These are phyloP conservation scores for Skeletonema potamos DNA, from an alignment of 108 stramenopile species.

Conservation along the genomic window DNA sequence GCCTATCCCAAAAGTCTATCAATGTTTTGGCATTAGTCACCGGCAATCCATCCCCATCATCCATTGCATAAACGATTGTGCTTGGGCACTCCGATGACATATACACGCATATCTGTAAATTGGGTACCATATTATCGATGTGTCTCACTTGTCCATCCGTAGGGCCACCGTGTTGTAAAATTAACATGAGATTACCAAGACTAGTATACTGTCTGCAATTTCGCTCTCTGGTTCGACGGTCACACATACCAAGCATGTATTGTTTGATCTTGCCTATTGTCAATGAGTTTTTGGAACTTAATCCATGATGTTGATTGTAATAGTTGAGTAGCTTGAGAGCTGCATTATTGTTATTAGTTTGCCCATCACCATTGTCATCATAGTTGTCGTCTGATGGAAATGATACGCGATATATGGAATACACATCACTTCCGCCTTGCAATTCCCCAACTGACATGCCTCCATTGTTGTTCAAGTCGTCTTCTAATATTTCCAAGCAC, in stretches of 20 bases:
- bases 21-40: conserved; percentile 29
- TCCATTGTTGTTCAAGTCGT: conserved; percentile 22
- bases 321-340: conserved; percentile 23
- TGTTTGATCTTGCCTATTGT: conserved; percentile 48
- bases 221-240: conserved; percentile 26
- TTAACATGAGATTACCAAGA: conserved; percentile 70
- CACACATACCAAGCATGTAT: conserved; percentile 65
- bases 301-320: conserved; percentile 23
- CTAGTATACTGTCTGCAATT: conserved; percentile 14
- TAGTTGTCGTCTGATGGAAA: conserved; percentile 24
- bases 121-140: conserved; percentile 66
- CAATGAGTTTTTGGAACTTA: conserved; percentile 16
- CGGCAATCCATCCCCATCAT: conserved; percentile 31
- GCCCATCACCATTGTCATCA: background rate
- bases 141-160: conserved; percentile 63
- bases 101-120: conserved; percentile 64
- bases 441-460: conserved; percentile 51
- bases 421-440: conserved; percentile 55
- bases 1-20: conserved; percentile 16
- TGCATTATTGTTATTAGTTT: conserved; percentile 17
- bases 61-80: conserved; percentile 57
- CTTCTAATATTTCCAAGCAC: conserved; percentile 50
- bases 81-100: conserved; percentile 62
- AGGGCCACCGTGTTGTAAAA: conserved; percentile 55
- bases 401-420: conserved; percentile 59